Base-by-base conservation (phyloP, 164 flowering plant genomes). In the grape (Vitis vinifera) region DNA sequence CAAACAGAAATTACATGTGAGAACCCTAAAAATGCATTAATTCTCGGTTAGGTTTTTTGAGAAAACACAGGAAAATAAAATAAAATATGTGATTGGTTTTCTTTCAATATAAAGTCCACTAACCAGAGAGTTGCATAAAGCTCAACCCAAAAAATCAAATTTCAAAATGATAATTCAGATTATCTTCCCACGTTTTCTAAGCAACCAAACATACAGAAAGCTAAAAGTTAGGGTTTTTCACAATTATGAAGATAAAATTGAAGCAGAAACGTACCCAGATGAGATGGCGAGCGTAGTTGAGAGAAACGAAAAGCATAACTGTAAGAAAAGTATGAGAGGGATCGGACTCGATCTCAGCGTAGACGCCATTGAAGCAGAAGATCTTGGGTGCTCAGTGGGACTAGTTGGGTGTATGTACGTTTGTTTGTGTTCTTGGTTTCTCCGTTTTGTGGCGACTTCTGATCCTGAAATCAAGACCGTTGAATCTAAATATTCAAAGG, bases 281-380 rank as follows among this genome's bases (percentile, higher is more conserved):
- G 78, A 74, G 55, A 30, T 37, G 8, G 73, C 75, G 51, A 67
- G 67, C 8, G 81, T 55, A 27, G 69, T 48, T 58, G 72, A 63
- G 44, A 73, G 7, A 16, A 73, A 50, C 14, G 68, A 59, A 27
- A 69, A 30, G 68, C 58, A 65, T 10, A 68, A 55, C 9, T 68
- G 70, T 2, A 57, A 17, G 59, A 63, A 63, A 44, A 78, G 66
- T 16, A 71, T 3, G 37, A 64, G 27, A 59, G 68, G 11, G 14
- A 70, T 56, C 66, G 74, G 69, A 31, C 29, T 66, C 55, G 71
- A 73, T 69, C 70, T 55, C 10, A 6, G 7, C 44, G 51, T 55
- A 47, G 65, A 15, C 15, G 68, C 71, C 80, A 70, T 65, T 8
- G 16, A 15, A 12, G 73, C 73, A 10, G 31, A 62, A 53, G 65